Evolutionary conservation across 768 basidiomycete genomes (phyloP), one percentile per base, ranked within the genome.

Genomic region (Brasilioporus rufonigricans): DNA sequence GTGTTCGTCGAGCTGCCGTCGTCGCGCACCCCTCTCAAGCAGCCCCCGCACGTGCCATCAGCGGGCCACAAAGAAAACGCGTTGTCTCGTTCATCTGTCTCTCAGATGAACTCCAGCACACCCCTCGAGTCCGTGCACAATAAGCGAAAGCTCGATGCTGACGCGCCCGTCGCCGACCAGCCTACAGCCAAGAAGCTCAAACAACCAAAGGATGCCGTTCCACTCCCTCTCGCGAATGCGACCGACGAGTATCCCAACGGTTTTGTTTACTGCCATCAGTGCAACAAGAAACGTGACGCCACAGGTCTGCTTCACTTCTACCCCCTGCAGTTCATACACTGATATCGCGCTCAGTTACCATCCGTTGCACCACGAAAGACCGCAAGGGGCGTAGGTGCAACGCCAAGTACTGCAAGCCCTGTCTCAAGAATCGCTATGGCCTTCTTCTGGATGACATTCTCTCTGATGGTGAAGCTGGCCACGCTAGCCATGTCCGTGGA

Each of bases 211-310:
- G 49, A 43, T 31, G 45, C 48, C 44, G 36, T 52, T 38, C 35
- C 46, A 26, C 49, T 66, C 58, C 57, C 65, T 27, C 33, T 41
- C 45, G 48, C 55, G 41, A 63, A 65, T 45, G 55, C 41, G 57
- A 62, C 53, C 12, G 53, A 72, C 19, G 70, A 73, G 36, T 68
- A 60, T 53, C 74, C 75, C 33, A 71, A 70, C 26, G 78, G 62
- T 63, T 76, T 66, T 45, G 69, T 81, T 47, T 81, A 84, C 59
- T 91, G 89, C 59, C 89, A 89, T 66, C 88, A 89, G 63, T 89
- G 89, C 69, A 76, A 75, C 57, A 79, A 78, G 65, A 87, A 85
- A 60, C 81, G 82, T 48, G 82, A 82, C 59, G 64, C 67, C 27
- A 64, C 71, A 44, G 71, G 87, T 86, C 44, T 48, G 76, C 63